phyloP scores from a whole-genome alignment of 495 filamentous ascomycete species.

The Neurospora sp. region DNA sequence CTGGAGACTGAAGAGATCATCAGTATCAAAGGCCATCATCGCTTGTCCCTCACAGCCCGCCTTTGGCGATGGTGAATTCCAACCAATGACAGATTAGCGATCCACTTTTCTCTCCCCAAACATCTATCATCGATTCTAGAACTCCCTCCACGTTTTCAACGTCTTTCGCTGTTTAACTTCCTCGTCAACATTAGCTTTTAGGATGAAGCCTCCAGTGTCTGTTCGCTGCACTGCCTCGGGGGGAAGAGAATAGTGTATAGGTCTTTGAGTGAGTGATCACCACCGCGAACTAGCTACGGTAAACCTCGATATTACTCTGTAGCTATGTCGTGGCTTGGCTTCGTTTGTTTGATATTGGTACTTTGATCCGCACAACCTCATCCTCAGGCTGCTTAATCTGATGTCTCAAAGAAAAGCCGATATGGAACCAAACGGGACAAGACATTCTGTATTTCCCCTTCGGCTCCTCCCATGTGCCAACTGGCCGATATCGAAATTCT shows the following conservation, averaged over 20 bases:
- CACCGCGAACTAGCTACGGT: background rate
- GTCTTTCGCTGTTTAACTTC: background rate
- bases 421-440: background rate
- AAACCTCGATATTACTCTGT: background rate
- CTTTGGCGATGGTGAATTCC: background rate
- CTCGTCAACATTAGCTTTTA: background rate
- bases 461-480: background rate
- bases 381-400: background rate
- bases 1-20: background rate
- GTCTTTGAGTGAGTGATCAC: background rate
- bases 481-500: background rate
- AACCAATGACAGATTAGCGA: background rate
- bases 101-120: background rate
- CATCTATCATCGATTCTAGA: background rate
- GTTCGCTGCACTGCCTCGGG: background rate
- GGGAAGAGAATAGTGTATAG: background rate
- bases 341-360: background rate
- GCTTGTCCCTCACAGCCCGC: background rate
- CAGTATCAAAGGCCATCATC: background rate
- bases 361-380: background rate
- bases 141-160: background rate
- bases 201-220: background rate
- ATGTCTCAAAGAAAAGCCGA: background rate
- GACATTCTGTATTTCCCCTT: background rate
- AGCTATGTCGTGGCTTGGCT: background rate